Evolutionary conservation across 202 grass and related monocot species (phyloP).

Genomic region (Brachypodium distachyon): DNA sequence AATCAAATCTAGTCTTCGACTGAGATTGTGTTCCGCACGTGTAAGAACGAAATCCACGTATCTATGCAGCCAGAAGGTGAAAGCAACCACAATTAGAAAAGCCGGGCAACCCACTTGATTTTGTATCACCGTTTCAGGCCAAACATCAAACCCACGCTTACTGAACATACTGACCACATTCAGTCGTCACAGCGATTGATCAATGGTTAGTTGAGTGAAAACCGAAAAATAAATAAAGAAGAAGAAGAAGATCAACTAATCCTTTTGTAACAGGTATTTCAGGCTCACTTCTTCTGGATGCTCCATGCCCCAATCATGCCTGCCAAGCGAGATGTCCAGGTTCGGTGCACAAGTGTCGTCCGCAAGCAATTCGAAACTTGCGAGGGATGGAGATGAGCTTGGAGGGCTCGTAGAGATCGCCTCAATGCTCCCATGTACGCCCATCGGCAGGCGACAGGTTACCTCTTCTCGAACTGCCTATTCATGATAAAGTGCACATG

Average conservation of each 20-base stretch:
- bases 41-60: neutral
- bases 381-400: constrained; percentile 27
- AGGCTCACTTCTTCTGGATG: constrained; percentile 34
- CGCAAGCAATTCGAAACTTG: constrained; percentile 15
- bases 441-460: neutral
- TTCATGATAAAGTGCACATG: neutral
- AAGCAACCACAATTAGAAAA: neutral
- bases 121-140: neutral
- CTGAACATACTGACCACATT: neutral
- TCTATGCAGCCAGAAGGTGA: neutral
- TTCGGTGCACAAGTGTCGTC: constrained; percentile 27
- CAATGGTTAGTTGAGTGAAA: constrained; percentile 27
- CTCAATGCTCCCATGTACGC: neutral
- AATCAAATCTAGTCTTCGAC: neutral
- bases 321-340: constrained; percentile 83
- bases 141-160: neutral
- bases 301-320: constrained; percentile 53
- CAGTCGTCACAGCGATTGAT: neutral
- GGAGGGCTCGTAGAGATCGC: constrained; percentile 5
- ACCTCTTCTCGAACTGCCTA: constrained; percentile 29
- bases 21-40: neutral
- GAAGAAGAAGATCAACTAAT: neutral
- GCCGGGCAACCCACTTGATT: neutral
- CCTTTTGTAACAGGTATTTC: constrained; percentile 33
- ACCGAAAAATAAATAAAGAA: neutral